Base-by-base conservation (phyloP, 345 rosid species). In the Acer saccharum region DNA sequence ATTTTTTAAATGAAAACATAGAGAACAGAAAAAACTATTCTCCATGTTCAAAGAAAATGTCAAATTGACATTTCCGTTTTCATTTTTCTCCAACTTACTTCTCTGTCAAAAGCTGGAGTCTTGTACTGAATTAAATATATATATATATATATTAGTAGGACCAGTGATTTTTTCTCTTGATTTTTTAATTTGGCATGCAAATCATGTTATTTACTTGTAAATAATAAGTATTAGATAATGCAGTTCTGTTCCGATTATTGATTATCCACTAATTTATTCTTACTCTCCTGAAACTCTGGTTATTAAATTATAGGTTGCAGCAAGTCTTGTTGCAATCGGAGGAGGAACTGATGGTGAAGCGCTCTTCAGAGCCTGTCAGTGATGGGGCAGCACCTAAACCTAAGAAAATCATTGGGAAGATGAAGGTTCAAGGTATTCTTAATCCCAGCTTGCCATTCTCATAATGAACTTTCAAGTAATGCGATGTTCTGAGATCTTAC, bases 361-460 rank as follows among this genome's bases (percentile, higher is more conserved):
- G 82, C 81, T 86, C 91, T 69, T 87, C 93, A 71, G 90, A 94
- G 75, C 83, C 88, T 76, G 82, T 80, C 44, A 85, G 69, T 69
- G 95, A 94, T 69, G 88, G 89, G 58, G 82, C 87, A 80, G 89
- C 93, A 65, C 81, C 97, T 41, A 92, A 94, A 81, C 91, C 93
- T 35, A 92, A 92, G 86, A 94, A 90, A 87, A 83, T 83, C 71
- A 81, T 88, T 65, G 99, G 99, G 83, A 94, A 94, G 89, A 91
- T 96, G 93, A 94, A 84, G 86, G 98, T 96, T 79, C 97, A 96
- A 94, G 99, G 99, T 94, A 55, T 48, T 69, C 73, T 52, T 76
- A 41, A 27, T 80, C 68, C 39, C 23, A 35, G 8, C 54, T 67
- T 78, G 67, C 27, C 73, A 76, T 72, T 54, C 58, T 55, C 65